Evolutionary conservation across 1,284 basidiomycete genomes (phyloP).

Genomic region (Melampsora larici-populina): DNA sequence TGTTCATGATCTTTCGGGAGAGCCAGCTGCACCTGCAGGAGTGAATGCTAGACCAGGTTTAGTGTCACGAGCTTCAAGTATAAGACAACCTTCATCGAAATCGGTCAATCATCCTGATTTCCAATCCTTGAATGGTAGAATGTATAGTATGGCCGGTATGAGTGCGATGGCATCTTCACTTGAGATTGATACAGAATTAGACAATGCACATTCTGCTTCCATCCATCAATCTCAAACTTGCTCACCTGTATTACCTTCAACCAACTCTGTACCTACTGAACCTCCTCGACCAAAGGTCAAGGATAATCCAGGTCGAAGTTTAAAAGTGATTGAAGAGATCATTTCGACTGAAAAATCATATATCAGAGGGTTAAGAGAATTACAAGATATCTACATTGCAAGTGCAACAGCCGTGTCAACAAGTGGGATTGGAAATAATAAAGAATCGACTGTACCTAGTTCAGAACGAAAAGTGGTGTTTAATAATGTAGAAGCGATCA

Average conservation of each 20-base stretch:
- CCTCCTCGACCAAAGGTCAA: conserved; percentile 12
- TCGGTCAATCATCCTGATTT: neutral
- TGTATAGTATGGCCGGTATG: neutral
- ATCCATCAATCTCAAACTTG: no score
- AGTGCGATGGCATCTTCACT: neutral
- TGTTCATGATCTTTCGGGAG: conserved; percentile 42
- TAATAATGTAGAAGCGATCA: conserved; percentile 64
- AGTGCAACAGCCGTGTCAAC: conserved; percentile 72
- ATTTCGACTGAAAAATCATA: conserved; percentile 81
- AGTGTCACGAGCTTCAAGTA: conserved; percentile 25
- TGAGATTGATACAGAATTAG: conserved; percentile 13
- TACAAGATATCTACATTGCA: conserved; percentile 91
- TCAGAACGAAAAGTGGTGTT: conserved; percentile 87
- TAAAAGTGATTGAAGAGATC: conserved; percentile 40
- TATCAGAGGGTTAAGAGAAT: conserved; percentile 80
- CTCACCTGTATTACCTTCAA: neutral
- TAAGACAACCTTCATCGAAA: conserved; percentile 10
- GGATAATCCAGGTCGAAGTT: conserved; percentile 22
- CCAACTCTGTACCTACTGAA: neutral
- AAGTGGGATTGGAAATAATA: conserved; percentile 63
- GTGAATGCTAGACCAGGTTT: neutral
- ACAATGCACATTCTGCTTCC: neutral
- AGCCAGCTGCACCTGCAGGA: neutral
- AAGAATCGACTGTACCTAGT: conserved; percentile 70
- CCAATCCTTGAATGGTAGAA: no score